Conservation (phyloP, 257 asterid genomes). For the Buddleja alternifolia region DNA sequence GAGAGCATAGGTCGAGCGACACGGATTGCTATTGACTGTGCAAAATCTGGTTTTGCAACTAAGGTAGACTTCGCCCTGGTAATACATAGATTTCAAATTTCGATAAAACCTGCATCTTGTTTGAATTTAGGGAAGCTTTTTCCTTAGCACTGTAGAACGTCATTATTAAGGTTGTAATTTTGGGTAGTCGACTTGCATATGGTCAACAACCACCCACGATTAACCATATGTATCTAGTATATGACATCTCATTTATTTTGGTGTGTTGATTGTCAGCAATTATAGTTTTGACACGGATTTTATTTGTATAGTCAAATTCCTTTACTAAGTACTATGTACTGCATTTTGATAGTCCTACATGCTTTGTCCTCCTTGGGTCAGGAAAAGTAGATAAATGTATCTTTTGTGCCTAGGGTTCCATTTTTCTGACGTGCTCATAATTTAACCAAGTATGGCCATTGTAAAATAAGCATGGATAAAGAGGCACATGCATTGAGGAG, state of each 20-base stretch:
- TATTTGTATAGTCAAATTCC: too few species aligned
- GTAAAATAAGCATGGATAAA: background rate
- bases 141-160: background rate
- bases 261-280: background rate
- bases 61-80: constrained; percentile 53
- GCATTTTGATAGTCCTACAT: too few species aligned
- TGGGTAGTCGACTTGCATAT: background rate
- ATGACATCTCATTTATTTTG: background rate
- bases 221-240: background rate
- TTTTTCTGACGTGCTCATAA: background rate
- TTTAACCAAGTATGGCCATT: background rate
- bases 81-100: background rate
- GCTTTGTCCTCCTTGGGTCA: background rate
- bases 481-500: constrained; percentile 9
- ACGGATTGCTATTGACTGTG: constrained; percentile 85
- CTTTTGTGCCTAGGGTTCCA: background rate
- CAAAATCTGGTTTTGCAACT: constrained; percentile 77
- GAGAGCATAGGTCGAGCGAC: constrained; percentile 91
- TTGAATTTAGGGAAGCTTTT: background rate
- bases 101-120: background rate
- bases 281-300: background rate
- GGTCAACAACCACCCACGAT: background rate
- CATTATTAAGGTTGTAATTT: constrained; percentile 7
- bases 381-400: constrained; percentile 22
- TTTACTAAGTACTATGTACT: too few species aligned